Base-by-base conservation (phyloP, 2,329 filamentous ascomycete species). In the Talaromyces islandicus region DNA sequence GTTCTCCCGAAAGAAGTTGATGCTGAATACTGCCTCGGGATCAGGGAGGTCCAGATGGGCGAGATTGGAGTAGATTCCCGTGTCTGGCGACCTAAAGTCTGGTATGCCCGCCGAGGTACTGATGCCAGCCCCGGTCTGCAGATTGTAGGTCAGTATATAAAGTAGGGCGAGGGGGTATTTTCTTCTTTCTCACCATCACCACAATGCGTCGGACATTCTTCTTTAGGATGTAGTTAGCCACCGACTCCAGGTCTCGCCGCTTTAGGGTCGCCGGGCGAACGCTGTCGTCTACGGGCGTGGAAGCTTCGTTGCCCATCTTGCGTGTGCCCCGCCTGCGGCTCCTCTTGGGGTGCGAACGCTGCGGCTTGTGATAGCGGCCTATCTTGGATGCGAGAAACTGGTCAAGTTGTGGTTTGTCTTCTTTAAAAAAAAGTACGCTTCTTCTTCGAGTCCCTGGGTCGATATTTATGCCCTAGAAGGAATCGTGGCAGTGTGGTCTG, bases 11-110 rank as follows among this genome's bases (percentile, higher is more conserved):
- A 99, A 99, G 80, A 90, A 99, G 61, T 81, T 81, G 64, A 99
- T 93, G 70, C 96, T 92, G 75, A 99, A 97, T 51, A 97, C 91
- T 35, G 91, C 92, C 77, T 97, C 92, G 24, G 93, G 88, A 68
- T 93, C 88, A 0, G 92, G 92, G 0, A 99, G 83, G 62, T 96
- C 86, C 32, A 97, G 83, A 57, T 89, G 85, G 24, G 89, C 89
- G 30, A 99, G 86, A 70, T 97, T 97, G 68, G 91, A 88, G 74
- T 99, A 99, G 3, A 96, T 82, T 3, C 91, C 91, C 0, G 91
- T 95, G 58, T 88, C 87, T 62, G 91, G 90, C 2, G 89, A 92
- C 65, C 91, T 83, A 73, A 96, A 96, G 75, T 96, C 91, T 64
- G 91, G 91, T 63, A 96, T 91, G 78, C 75, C 62, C 27, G 62